Evolutionary conservation across 2,329 filamentous ascomycete genomes (phyloP), one percentile per base, ranked within the genome.

Genomic region (Aspergillus fumigatus): DNA sequence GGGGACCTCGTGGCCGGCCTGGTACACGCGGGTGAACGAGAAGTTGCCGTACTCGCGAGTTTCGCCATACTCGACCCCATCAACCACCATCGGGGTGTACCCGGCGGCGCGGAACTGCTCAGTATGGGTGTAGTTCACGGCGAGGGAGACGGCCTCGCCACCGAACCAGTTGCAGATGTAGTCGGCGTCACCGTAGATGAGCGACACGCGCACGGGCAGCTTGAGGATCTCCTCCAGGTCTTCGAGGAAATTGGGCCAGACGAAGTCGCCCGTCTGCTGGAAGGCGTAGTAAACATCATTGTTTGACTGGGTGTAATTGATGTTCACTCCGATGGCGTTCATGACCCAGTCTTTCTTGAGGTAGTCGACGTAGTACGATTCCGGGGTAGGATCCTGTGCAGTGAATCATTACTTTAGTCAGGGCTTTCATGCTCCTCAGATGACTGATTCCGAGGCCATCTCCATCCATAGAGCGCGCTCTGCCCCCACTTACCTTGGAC

Each of bases 1-100:
- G 0, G 84, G 79, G 1, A 86, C 81, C 52, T 84, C 80, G 65
- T 89, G 86, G 1, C 87, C 86, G 17, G 85, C 80, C 64, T 88
- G 82, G 68, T 86, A 88, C 50, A 89, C 79, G 7, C 86, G 80
- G 53, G 83, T 84, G 69, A 89, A 89, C 17, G 82, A 85, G 53
- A 89, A 80, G 63, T 92, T 92, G 10, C 88, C 89, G 65, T 84
- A 89, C 70, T 94, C 89, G 3, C 89, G 83, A 0, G 90, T 89
- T 55, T 84, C 82, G 21, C 90, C 90, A 52, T 89, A 67, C 86
- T 83, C 72, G 6, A 81, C 79, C 26, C 79, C 80, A 67, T 90
- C 89, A 43, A 89, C 84, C 11, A 85, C 76, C 59, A 94, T 85
- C 14, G 87, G 84, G 0, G 84, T 83, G 68, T 94, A 94, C 0